These are phyloP conservation scores for Ruellia speciosa DNA, from an alignment of 305 asterid genomes.

Conservation along the genomic window DNA sequence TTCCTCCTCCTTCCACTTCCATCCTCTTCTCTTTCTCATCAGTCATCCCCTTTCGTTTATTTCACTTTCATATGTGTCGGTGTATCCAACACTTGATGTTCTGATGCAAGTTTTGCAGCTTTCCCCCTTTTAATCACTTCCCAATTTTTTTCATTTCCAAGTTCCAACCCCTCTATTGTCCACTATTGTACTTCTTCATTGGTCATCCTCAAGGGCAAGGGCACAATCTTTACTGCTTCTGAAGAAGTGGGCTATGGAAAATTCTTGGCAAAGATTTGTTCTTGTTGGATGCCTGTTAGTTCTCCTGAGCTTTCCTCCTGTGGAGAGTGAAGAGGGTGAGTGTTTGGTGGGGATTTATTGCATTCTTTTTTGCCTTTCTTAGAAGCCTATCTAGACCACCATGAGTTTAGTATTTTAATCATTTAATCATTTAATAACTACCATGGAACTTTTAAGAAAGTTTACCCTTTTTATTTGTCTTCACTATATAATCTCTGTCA, in stretches of 20 bases:
- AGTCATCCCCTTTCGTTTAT: slow-evolving; percentile 14
- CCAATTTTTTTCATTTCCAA: no score
- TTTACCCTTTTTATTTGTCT: slow-evolving; percentile 22
- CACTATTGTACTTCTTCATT: no score
- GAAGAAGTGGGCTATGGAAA: slow-evolving; percentile 27
- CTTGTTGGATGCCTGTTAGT: slow-evolving; percentile 37
- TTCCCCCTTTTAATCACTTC: slow-evolving; percentile 19
- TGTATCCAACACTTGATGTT: slow-evolving; percentile 2
- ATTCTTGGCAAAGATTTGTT: slow-evolving; percentile 26
- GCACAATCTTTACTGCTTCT: neutral
- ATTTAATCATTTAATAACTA: slow-evolving; percentile 33
- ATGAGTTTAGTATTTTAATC: slow-evolving; percentile 8
- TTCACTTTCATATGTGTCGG: slow-evolving; percentile 34
- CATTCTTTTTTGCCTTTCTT: no score
- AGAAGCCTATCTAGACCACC: no score
- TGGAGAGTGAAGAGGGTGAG: slow-evolving; percentile 75
- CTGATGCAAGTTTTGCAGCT: slow-evolving; percentile 16
- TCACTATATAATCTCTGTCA: neutral
- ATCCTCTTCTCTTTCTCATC: slow-evolving; percentile 21
- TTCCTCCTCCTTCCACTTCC: slow-evolving; percentile 30
- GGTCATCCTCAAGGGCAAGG: no score
- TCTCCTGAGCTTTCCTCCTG: slow-evolving; percentile 41
- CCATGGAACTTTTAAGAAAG: slow-evolving; percentile 4
- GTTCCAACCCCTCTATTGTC: no score
- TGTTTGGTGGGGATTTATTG: neutral